These are phyloP conservation scores for Ceratocystis colombiana DNA, from an alignment of 2,329 filamentous ascomycete genomes.

Conservation along the genomic window DNA sequence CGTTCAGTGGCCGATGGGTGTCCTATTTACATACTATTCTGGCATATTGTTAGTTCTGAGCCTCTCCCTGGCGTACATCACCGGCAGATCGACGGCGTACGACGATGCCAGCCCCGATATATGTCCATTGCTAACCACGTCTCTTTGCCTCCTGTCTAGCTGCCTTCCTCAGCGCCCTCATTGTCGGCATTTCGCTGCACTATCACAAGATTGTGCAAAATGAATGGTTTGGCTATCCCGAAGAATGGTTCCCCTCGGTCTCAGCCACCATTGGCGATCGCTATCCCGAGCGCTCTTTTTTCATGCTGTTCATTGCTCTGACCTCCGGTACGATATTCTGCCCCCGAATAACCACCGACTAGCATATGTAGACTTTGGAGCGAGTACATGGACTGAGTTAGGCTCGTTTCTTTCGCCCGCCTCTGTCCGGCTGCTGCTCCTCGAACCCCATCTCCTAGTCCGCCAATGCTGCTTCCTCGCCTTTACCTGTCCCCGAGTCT, in stretches of 20 bases:
- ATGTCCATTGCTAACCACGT: conserved; percentile 10
- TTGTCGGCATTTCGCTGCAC: conserved; percentile 72
- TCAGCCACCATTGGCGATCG: conserved; percentile 95
- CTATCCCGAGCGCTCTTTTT: conserved; percentile 92
- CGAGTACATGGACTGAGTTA: not conserved
- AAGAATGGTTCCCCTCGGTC: conserved; percentile 95
- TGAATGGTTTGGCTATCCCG: conserved; percentile 85
- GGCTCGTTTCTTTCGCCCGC: not conserved
- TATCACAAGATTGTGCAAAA: conserved; percentile 97
- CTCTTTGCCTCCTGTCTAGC: conserved; percentile 36
- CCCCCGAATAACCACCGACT: not conserved
- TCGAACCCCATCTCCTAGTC: not conserved
- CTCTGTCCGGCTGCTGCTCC: not conserved
- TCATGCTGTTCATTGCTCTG: conserved; percentile 94
- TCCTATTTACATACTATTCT: conserved; percentile 75
- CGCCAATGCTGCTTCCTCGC: not conserved
- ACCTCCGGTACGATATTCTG: conserved; percentile 58
- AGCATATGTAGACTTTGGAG: not conserved
- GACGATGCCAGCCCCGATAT: not conserved
- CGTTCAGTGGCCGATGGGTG: conserved; percentile 80
- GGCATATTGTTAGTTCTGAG: conserved; percentile 59
- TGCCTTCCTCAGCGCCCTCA: conserved; percentile 76
- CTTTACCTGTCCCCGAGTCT: not conserved
- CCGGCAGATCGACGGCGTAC: not conserved
- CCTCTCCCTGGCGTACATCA: not conserved